Conservation (phyloP, 179 eudicot genomes). For the Corrigiola litoralis region DNA sequence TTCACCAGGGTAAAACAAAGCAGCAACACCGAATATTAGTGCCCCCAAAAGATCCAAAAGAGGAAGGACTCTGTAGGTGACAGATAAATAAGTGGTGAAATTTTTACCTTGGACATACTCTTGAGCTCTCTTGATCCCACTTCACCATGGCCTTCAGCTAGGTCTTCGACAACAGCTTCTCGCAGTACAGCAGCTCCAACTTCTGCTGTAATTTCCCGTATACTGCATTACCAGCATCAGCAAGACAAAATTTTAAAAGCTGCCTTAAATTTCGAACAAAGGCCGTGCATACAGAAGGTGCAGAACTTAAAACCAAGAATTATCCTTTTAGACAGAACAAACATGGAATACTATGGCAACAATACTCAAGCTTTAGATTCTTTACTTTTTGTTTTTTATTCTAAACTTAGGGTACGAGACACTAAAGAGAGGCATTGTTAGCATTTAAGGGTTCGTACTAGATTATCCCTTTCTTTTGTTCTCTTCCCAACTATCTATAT, state of each 20-base stretch:
- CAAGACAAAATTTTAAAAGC: neutral
- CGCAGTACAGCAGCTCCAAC: conserved; percentile 87
- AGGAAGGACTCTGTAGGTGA: neutral
- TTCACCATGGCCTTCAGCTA: conserved; percentile 90
- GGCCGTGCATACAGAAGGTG: neutral
- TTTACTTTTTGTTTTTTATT: too few species aligned
- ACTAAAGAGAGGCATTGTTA: too few species aligned
- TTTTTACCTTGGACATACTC: conserved; percentile 78
- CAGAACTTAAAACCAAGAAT: neutral
- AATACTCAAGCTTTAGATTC: neutral
- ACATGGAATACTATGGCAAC: neutral
- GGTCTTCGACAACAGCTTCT: conserved; percentile 69
- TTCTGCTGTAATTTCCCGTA: conserved; percentile 88
- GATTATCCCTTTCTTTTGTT: neutral
- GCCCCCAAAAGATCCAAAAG: neutral
- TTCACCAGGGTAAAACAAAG: neutral
- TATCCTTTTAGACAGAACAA: neutral
- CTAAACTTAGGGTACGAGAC: too few species aligned
- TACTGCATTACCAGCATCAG: conserved; percentile 45
- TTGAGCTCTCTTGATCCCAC: conserved; percentile 72
- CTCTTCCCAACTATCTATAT: neutral
- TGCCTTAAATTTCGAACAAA: neutral
- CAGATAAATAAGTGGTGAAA: neutral
- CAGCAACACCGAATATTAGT: neutral
- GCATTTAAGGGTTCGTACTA: neutral